Evolutionary conservation across 106 monocot genomes (phyloP).

Genomic region (Dendrobium catenatum): DNA sequence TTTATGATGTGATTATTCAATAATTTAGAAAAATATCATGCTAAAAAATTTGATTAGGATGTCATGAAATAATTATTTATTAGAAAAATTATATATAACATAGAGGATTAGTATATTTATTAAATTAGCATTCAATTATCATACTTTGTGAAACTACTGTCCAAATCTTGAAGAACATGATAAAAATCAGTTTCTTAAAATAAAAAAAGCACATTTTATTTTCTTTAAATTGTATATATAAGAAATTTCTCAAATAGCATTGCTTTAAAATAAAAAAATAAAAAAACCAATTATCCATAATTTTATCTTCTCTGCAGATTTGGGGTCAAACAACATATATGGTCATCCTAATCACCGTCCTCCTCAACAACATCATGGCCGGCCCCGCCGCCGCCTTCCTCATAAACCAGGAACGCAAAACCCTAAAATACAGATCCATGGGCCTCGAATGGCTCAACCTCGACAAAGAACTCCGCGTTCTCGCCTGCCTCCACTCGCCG

Average conservation of each 20-base stretch:
- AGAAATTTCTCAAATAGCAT: background rate
- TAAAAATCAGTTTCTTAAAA: too few relatives aligned
- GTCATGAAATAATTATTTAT: too few relatives aligned
- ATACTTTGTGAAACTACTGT: too few relatives aligned
- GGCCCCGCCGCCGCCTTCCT: constrained; percentile 40
- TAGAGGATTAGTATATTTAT: too few relatives aligned
- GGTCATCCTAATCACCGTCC: constrained; percentile 27
- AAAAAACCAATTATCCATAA: background rate
- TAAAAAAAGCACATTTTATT: too few relatives aligned
- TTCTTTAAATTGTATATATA: background rate
- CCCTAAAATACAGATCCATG: constrained; percentile 18
- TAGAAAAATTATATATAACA: too few relatives aligned
- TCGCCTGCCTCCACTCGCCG: constrained; percentile 49
- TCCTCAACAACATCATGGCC: constrained; percentile 45
- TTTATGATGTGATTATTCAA: too few relatives aligned
- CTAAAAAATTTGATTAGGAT: too few relatives aligned
- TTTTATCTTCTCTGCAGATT: constrained; percentile 15
- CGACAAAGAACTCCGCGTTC: constrained; percentile 45
- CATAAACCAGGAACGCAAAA: constrained; percentile 19
- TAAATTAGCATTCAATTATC: too few relatives aligned
- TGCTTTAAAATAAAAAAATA: background rate
- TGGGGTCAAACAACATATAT: constrained; percentile 16
- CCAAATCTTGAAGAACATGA: too few relatives aligned
- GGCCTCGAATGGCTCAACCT: constrained; percentile 25
- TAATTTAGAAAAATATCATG: too few relatives aligned